phyloP scores from a whole-genome alignment of 352 stramenopile species.

The Thraustochytrium sp. region DNA sequence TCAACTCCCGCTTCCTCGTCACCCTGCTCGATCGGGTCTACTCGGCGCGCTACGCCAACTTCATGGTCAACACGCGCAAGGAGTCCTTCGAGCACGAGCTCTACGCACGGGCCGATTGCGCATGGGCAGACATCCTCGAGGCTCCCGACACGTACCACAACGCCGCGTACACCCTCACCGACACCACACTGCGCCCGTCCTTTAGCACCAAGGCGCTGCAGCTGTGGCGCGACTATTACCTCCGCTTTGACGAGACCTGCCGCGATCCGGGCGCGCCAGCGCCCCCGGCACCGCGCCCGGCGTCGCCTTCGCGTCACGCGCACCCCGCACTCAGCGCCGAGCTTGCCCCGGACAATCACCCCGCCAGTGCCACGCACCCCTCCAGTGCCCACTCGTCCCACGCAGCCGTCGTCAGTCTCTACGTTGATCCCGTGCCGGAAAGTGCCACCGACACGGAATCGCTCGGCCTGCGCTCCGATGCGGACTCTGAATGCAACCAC shows the following conservation, averaged over 20 bases:
- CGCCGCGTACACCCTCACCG: background rate
- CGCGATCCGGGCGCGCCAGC: too few species aligned
- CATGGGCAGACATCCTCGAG: background rate
- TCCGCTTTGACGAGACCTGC: conserved; percentile 35
- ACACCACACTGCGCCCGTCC: background rate
- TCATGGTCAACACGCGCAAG: conserved; percentile 18
- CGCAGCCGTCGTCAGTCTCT: too few species aligned
- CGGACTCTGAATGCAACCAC: too few species aligned
- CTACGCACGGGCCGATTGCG: background rate
- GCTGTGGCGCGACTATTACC: conserved; percentile 23
- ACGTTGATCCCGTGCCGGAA: too few species aligned
- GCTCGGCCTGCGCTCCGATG: too few species aligned
- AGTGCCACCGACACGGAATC: too few species aligned
- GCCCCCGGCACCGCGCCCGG: too few species aligned
- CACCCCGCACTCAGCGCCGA: too few species aligned
- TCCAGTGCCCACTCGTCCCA: too few species aligned
- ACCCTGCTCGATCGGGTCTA: conserved; percentile 25
- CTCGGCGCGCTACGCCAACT: conserved; percentile 18
- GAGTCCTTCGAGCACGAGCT: background rate
- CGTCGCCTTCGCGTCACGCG: too few species aligned
- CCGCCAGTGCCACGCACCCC: too few species aligned
- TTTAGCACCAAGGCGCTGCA: conserved; percentile 42
- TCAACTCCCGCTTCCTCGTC: conserved; percentile 79
- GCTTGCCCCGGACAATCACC: too few species aligned
- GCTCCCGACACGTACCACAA: background rate